Conservation (phyloP, 805 yeast genomes). For the Kazachstania viticola region DNA sequence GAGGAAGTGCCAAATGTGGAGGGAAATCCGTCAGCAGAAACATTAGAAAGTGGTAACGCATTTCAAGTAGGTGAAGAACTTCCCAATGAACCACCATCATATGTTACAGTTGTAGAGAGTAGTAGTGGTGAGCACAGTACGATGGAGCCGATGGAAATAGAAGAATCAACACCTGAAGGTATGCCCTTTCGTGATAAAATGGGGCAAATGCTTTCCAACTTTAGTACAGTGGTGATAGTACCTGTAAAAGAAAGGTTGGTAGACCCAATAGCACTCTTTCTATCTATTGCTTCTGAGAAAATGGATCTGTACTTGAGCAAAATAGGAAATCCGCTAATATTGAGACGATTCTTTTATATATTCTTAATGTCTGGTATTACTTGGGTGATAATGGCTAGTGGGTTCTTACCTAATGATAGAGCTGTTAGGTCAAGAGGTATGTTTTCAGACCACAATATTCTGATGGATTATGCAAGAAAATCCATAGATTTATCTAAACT, state of each 20-base stretch:
- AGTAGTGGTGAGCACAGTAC: too few relatives aligned
- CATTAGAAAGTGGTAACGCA: background rate
- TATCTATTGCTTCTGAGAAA: slow-evolving; percentile 26
- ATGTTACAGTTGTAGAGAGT: slow-evolving; percentile 6
- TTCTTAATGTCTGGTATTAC: slow-evolving; percentile 47
- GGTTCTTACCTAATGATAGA: slow-evolving; percentile 36
- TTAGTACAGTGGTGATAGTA: slow-evolving; percentile 24
- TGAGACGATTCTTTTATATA: slow-evolving; percentile 67
- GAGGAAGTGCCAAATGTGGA: background rate
- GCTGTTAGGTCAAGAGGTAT: slow-evolving; percentile 37
- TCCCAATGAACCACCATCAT: slow-evolving; percentile 26
- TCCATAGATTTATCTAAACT: slow-evolving; percentile 46
- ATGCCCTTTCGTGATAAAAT: slow-evolving; percentile 6
- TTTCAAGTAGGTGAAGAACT: slow-evolving; percentile 19
- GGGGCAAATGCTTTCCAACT: slow-evolving; percentile 10
- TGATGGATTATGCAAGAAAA: slow-evolving; percentile 38
- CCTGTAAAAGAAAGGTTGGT: slow-evolving; percentile 32
- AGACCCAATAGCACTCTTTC: slow-evolving; percentile 37
- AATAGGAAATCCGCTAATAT: slow-evolving; percentile 78
- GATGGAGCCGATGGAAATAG: slow-evolving; percentile 5
- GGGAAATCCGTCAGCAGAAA: background rate
- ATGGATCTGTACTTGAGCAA: slow-evolving; percentile 49
- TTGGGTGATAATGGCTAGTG: slow-evolving; percentile 47
- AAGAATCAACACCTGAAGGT: slow-evolving; percentile 1
- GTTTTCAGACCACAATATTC: slow-evolving; percentile 47